phyloP scores from a whole-genome alignment of 768 basidiomycete species.

The Rhizopogon roseolus region DNA sequence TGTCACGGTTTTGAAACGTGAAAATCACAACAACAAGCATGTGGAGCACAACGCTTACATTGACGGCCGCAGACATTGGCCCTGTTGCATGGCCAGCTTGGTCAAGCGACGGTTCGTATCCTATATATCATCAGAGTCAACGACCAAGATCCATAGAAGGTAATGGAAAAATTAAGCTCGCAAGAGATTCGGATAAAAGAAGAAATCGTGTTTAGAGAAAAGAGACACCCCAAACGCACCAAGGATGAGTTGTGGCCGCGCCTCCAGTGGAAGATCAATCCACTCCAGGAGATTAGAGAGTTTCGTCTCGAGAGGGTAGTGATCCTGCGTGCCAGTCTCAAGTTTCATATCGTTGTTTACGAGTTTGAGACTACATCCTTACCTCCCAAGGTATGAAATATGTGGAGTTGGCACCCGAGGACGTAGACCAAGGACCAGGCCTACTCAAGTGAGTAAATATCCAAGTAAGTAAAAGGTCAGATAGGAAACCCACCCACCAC shows the following conservation, averaged over 20 bases:
- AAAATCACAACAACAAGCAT: neutral
- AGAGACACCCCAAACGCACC: constrained; percentile 35
- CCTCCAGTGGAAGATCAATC: constrained; percentile 71
- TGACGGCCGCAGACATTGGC: constrained; percentile 63
- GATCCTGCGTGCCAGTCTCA: constrained; percentile 32
- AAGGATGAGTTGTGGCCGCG: constrained; percentile 74
- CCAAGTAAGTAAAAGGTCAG: neutral
- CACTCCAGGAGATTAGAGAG: constrained; percentile 74
- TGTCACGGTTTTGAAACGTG: constrained; percentile 20
- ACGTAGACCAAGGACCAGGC: constrained; percentile 79
- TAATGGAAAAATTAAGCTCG: constrained; percentile 1
- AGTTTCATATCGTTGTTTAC: neutral
- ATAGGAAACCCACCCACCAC: constrained; percentile 60
- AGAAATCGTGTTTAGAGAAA: neutral
- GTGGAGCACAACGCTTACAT: constrained; percentile 39
- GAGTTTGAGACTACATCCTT: constrained; percentile 7
- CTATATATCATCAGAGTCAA: constrained; percentile 27
- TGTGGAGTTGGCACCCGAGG: constrained; percentile 58
- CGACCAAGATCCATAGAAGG: neutral
- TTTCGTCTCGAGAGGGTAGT: constrained; percentile 64
- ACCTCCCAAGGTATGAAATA: constrained; percentile 82
- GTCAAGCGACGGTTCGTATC: constrained; percentile 82
- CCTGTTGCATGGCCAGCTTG: constrained; percentile 78
- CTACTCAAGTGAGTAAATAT: constrained; percentile 28
- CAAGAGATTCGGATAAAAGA: neutral